These are phyloP conservation scores for Talaromyces marneffei DNA, from an alignment of 2,329 filamentous ascomycete genomes.

Conservation along the genomic window DNA sequence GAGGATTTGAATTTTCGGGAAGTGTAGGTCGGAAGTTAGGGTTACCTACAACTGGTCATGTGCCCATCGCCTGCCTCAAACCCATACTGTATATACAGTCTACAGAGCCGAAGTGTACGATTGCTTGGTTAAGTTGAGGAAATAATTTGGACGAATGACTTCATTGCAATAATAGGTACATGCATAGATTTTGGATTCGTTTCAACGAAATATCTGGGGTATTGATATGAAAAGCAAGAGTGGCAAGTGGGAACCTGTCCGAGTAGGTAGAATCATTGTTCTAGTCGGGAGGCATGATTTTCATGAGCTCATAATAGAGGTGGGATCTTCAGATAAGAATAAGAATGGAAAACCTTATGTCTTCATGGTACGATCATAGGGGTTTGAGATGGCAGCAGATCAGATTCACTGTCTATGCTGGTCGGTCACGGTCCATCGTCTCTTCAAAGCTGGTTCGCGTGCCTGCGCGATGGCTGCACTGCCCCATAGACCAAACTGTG, in stretches of 20 bases:
- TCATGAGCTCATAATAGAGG: not conserved
- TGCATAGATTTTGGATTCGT: not conserved
- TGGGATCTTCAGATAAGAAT: not conserved
- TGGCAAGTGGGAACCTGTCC: not conserved
- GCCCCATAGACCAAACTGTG: conserved; percentile 36
- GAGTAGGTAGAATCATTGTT: not conserved
- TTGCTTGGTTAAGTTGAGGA: not conserved
- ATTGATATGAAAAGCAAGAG: not conserved
- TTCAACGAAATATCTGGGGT: not conserved
- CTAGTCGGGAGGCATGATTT: not conserved
- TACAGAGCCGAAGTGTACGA: not conserved
- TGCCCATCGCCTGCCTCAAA: not conserved
- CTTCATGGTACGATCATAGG: too few species aligned
- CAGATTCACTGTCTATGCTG: not conserved
- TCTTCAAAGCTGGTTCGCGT: conserved; percentile 24
- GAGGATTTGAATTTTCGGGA: not conserved
- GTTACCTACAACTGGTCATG: not conserved
- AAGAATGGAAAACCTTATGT: too few species aligned
- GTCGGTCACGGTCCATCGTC: conserved; percentile 37
- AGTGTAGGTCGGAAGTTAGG: not conserved
- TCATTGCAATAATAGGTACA: not conserved
- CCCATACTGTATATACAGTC: too few species aligned
- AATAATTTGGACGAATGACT: not conserved
- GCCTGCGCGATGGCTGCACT: conserved; percentile 26
- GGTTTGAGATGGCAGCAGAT: too few species aligned